Evolutionary conservation across 768 basidiomycete species (phyloP).

Genomic region (Phaeotremella fagi): DNA sequence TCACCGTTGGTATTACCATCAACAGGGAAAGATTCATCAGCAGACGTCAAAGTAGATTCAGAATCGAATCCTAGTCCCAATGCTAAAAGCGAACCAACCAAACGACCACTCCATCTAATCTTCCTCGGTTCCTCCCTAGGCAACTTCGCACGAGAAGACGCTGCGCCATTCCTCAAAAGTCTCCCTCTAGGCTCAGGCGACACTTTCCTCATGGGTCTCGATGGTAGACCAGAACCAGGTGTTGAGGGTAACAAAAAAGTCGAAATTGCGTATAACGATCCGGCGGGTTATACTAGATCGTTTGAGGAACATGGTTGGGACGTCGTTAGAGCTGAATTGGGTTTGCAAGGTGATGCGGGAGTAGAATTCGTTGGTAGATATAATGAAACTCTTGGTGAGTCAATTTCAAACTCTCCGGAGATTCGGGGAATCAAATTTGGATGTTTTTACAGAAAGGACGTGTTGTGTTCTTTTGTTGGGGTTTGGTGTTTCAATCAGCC

Average conservation of each 20-base stretch:
- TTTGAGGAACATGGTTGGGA: constrained; percentile 86
- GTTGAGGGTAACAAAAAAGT: constrained; percentile 61
- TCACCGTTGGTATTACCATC: too few species aligned
- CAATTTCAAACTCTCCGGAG: constrained; percentile 47
- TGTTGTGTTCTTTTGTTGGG: background rate
- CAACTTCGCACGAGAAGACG: constrained; percentile 72
- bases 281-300: constrained; percentile 61
- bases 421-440: too few species aligned
- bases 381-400: constrained; percentile 38
- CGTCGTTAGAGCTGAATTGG: constrained; percentile 64
- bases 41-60: background rate
- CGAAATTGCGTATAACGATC: constrained; percentile 82
- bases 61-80: background rate
- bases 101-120: constrained; percentile 66
- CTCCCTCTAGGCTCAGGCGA: constrained; percentile 72
- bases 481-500: too few species aligned
- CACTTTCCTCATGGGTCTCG: constrained; percentile 83
- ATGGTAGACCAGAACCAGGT: constrained; percentile 57
- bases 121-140: constrained; percentile 91
- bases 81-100: background rate
- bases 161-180: constrained; percentile 66
- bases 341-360: constrained; percentile 44
- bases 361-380: constrained; percentile 43
- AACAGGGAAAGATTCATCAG: too few species aligned
- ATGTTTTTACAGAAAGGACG: too few species aligned